Conservation (phyloP, 2,329 filamentous ascomycete species). For the Verticillium tricorpus region DNA sequence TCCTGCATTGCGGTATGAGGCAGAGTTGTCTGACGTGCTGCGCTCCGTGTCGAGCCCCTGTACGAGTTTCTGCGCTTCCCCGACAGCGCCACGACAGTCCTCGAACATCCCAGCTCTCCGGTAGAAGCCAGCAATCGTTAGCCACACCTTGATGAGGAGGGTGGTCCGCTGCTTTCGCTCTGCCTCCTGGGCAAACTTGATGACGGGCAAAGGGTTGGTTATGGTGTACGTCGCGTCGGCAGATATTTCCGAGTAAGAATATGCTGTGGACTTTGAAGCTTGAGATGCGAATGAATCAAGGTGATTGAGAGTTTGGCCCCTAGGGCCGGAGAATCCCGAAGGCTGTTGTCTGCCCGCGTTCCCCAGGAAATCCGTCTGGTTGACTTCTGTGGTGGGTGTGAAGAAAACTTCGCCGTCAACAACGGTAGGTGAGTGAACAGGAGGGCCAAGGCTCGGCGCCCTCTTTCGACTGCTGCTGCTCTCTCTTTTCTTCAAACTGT, state of each 20-base stretch:
- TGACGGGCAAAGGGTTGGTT: conserved; percentile 42
- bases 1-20: conserved; percentile 57
- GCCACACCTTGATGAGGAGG: conserved; percentile 75
- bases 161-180: conserved; percentile 43
- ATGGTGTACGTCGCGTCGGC: conserved; percentile 37
- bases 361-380: conserved; percentile 37
- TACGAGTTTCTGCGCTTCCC: conserved; percentile 76
- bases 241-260: conserved; percentile 32
- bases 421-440: conserved; percentile 33
- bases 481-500: conserved; percentile 50
- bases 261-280: conserved; percentile 32
- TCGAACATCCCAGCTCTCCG: conserved; percentile 74
- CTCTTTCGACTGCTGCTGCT: conserved; percentile 44
- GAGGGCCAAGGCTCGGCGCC: conserved; percentile 36
- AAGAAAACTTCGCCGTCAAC: conserved; percentile 49
- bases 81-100: conserved; percentile 73
- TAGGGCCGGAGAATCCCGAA: conserved; percentile 35
- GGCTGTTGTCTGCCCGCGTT: conserved; percentile 35
- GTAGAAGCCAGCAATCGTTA: conserved; percentile 86
- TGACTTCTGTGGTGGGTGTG: conserved; percentile 37
- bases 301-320: conserved; percentile 37
- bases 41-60: conserved; percentile 63
- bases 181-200: conserved; percentile 52
- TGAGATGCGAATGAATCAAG: conserved; percentile 41
- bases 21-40: conserved; percentile 54